Conservation (phyloP, 345 rosid genomes). For the Brassica incana region DNA sequence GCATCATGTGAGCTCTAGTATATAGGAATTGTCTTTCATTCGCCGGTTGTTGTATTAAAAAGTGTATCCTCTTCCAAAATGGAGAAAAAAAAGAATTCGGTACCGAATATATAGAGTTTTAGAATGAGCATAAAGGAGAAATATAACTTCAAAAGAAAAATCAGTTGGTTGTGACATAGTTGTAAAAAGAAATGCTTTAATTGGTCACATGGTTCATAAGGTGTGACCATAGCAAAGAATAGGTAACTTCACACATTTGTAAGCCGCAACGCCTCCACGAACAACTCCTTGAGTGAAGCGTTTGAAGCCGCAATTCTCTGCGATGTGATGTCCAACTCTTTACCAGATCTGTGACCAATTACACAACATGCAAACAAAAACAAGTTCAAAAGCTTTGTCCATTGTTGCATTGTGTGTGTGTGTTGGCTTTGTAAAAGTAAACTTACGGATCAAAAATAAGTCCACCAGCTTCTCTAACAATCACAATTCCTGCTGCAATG, state of each 20-base stretch:
- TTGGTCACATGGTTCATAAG: constrained; percentile 5
- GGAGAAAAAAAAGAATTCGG: too few relatives aligned
- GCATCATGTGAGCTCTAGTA: too few relatives aligned
- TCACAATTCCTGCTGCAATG: constrained; percentile 84
- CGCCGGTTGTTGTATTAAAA: too few relatives aligned
- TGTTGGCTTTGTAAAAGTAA: not conserved
- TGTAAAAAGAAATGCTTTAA: not conserved
- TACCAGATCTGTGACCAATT: constrained; percentile 78
- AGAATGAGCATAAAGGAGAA: too few relatives aligned
- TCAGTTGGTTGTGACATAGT: not conserved
- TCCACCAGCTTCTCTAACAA: constrained; percentile 93
- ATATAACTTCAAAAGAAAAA: not conserved
- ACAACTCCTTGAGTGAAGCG: constrained; percentile 65
- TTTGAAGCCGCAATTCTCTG: constrained; percentile 91
- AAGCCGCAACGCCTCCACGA: constrained; percentile 59
- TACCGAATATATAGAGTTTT: too few relatives aligned
- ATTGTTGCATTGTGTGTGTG: not conserved
- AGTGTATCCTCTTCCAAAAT: too few relatives aligned
- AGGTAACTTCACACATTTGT: constrained; percentile 17
- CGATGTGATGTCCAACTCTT: constrained; percentile 76
- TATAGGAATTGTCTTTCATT: too few relatives aligned
- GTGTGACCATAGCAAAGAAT: constrained; percentile 11
- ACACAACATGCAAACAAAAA: not conserved
- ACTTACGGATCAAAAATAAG: constrained; percentile 91
- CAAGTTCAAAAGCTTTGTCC: not conserved